Evolutionary conservation across 177 flowering plant species (phyloP).

Genomic region (Tripterygium wilfordii): DNA sequence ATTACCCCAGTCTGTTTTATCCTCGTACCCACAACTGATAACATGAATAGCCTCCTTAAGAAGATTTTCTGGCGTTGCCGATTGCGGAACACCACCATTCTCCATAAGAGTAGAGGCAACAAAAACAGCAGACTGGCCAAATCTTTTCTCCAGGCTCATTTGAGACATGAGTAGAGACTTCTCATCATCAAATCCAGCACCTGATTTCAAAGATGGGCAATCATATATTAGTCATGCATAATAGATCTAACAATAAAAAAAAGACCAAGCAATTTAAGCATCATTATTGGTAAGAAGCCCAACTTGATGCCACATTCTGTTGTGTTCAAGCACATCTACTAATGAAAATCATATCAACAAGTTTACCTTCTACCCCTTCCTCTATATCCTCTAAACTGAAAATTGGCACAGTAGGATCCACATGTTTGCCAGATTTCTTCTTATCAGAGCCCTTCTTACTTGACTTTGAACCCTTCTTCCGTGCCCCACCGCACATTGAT

Average conservation of each 20-base stretch:
- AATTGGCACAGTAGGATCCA: constrained; percentile 73
- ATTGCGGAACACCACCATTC: constrained; percentile 80
- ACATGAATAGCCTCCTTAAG: constrained; percentile 88
- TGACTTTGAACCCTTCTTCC: constrained; percentile 59
- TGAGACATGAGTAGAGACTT: constrained; percentile 77
- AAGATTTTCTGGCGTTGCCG: constrained; percentile 71
- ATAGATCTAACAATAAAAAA: not conserved
- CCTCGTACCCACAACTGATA: constrained; percentile 84
- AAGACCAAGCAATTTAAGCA: not conserved
- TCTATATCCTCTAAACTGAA: constrained; percentile 84
- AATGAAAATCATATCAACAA: no score
- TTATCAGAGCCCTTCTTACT: constrained; percentile 63
- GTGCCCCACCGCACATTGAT: constrained; percentile 64
- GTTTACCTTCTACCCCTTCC: constrained; percentile 83
- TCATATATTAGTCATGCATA: no score
- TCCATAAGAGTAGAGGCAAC: constrained; percentile 84
- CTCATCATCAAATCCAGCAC: constrained; percentile 79
- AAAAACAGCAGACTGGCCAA: constrained; percentile 77
- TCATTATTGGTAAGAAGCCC: no score
- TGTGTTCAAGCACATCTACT: no score
- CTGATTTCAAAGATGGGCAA: constrained; percentile 16
- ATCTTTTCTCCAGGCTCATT: constrained; percentile 70
- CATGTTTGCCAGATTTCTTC: constrained; percentile 65
- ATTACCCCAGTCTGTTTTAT: constrained; percentile 74
- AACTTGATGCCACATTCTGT: no score